Evolutionary conservation across 148 eudicot genomes (phyloP).

Genomic region (Diospyros kaki): DNA sequence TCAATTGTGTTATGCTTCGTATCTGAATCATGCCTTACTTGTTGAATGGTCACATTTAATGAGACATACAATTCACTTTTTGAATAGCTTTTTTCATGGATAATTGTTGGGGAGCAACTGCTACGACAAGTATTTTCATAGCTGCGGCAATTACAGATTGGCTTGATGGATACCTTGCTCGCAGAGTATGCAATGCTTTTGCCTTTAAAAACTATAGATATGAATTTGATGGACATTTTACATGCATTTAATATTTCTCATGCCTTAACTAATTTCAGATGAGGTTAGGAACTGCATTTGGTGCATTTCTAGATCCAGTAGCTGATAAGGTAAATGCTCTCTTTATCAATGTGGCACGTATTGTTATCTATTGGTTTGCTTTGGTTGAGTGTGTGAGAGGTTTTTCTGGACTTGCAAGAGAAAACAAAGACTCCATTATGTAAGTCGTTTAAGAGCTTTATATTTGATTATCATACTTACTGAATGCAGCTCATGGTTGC

Average conservation of each 20-base stretch:
- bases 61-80: constrained; percentile 16
- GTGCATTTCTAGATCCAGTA: constrained; percentile 98
- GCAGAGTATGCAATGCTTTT: constrained; percentile 52
- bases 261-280: constrained; percentile 50
- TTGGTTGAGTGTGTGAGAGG: background rate
- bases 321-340: constrained; percentile 78
- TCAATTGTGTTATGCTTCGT: background rate
- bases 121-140: constrained; percentile 80
- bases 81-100: constrained; percentile 66
- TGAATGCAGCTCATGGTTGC: constrained; percentile 96
- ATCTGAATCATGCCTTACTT: background rate
- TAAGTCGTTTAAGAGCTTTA: background rate
- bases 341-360: background rate
- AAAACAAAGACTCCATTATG: background rate
- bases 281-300: constrained; percentile 80
- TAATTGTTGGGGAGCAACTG: constrained; percentile 79
- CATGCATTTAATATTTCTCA: background rate
- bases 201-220: background rate
- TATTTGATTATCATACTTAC: constrained; percentile 27
- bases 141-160: constrained; percentile 95
- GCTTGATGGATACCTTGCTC: constrained; percentile 98
- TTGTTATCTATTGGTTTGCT: background rate
- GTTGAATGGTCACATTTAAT: background rate
- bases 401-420: background rate
- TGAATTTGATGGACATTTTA: background rate